Base-by-base conservation (phyloP, 2,329 filamentous ascomycete species). In the Claviceps maximensis region DNA sequence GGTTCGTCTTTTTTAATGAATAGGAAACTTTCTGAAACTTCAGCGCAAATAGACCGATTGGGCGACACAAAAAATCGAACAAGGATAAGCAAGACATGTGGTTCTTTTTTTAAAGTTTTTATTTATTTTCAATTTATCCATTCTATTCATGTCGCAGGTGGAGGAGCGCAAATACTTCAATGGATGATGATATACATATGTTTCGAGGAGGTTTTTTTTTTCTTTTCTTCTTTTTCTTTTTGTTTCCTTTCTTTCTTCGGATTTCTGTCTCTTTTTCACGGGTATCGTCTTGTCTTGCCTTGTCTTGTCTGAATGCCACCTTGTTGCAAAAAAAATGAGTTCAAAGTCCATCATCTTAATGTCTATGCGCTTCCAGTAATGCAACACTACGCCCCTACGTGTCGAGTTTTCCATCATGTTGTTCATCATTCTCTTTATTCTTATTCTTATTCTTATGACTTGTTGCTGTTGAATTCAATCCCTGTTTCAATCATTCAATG, bases 1-100 rank as follows among this genome's bases (percentile, higher is more conserved):
- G n/a, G 23, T 33, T 40, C n/a, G 21, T 44, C 33, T 38, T 47
- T 47, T 15, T 48, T 38, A 1, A 50, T 51, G 49, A 41, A 51
- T 47, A 42, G 31, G 53, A 25, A 15, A 29, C 47, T 48, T 53
- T 23, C n/a, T 44, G 36, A 25, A 50, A 51, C 41, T 31, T 29
- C 29, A 50, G 47, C 53, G 42, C 51, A 33, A 50, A 55, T 55
- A 55, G 51, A 55, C 23, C 33, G 44, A 53, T 47, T 48, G 27
- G 36, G 49, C 33, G 42, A 48, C 47, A 31, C 42, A 33, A 33
- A 29, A 19, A 46, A 29, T n/a, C n/a, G 31, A 47, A 47, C 5
- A 19, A 31, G 44, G 17, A 46, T 19, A 48, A 33, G 19, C 40
- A 38, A 48, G 51, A 44, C 25, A 48, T 57, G 56, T 50, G 25